Percentiles rank a stretch among this genome's conserved stretches.
These are phyloP conservation scores for Myotisia sp. DNA, from an alignment of 2,329 filamentous ascomycete genomes.

Conservation along the genomic window DNA sequence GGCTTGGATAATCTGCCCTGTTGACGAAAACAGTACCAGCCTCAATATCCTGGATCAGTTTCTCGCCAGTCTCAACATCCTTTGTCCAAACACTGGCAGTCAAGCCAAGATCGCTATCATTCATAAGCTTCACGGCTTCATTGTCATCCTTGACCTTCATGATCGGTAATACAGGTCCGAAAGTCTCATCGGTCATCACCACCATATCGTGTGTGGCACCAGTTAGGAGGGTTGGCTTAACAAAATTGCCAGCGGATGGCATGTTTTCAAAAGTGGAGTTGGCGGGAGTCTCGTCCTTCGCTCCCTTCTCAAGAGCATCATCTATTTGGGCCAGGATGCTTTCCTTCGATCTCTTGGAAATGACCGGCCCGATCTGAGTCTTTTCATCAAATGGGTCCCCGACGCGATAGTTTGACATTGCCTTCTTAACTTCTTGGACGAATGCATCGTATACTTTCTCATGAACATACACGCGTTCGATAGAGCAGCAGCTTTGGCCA, in stretches of 20 bases:
- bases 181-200: constrained; percentile 89
- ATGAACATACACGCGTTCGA: constrained; percentile 85
- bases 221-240: constrained; percentile 69
- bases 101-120: constrained; percentile 84
- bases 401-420: constrained; percentile 66
- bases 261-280: constrained; percentile 62
- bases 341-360: constrained; percentile 65
- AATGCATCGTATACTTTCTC: constrained; percentile 73
- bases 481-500: constrained; percentile 90
- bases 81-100: constrained; percentile 98
- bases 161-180: constrained; percentile 81
- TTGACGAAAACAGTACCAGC: constrained; percentile 96
- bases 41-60: constrained; percentile 67
- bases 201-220: constrained; percentile 68
- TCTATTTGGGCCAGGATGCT: constrained; percentile 64
- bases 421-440: constrained; percentile 61
- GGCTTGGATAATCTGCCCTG: constrained; percentile 78
- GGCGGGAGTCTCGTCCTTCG: constrained; percentile 67
- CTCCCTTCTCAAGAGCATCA: constrained; percentile 71
- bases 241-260: constrained; percentile 70
- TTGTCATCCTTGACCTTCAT: constrained; percentile 71
- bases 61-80: constrained; percentile 59
- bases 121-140: constrained; percentile 77
- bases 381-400: constrained; percentile 70
- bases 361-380: constrained; percentile 76